Evolutionary conservation across 192 early-diverging fungal species (phyloP).

Genomic region (Entomortierella beljakovae): DNA sequence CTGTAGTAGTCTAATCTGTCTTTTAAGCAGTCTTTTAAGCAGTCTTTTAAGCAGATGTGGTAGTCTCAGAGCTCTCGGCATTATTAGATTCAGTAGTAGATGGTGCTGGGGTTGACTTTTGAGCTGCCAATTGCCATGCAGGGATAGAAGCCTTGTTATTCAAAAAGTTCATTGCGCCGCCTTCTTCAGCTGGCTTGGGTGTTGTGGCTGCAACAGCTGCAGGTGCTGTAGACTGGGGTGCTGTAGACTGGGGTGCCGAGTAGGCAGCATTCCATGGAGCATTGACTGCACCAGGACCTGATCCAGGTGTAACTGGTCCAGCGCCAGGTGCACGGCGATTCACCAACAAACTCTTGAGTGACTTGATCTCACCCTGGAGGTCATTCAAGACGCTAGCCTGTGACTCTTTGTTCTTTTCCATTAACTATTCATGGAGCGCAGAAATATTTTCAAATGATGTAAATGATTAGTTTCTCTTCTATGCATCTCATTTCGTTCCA

Average conservation of each 20-base stretch:
- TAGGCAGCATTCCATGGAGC: conserved; percentile 54
- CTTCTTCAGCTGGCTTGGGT: conserved; percentile 11
- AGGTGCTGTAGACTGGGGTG: conserved; percentile 16
- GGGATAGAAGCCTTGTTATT: conserved; percentile 60
- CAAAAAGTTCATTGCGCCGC: conserved; percentile 39
- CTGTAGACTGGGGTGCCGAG: conserved; percentile 1
- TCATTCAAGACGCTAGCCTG: conserved; percentile 77
- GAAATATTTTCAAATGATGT: too few species aligned
- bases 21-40: conserved; percentile 8
- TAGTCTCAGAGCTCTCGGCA: conserved; percentile 16
- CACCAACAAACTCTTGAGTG: conserved; percentile 89
- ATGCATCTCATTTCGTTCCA: too few species aligned
- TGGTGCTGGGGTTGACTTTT: conserved; percentile 23
- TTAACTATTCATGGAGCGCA: conserved; percentile 66
- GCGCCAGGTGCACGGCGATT: conserved; percentile 75
- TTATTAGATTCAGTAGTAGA: background rate
- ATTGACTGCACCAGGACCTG: conserved; percentile 41
- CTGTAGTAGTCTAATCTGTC: background rate
- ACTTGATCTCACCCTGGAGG: conserved; percentile 94
- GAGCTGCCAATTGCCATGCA: conserved; percentile 76
- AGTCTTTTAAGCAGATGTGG: conserved; percentile 16
- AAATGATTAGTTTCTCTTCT: background rate
- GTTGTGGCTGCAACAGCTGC: conserved; percentile 6
- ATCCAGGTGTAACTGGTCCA: background rate
- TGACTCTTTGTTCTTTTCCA: conserved; percentile 80